Conservation (phyloP, 106 monocot genomes). For the Platanthera guangdongensis region DNA sequence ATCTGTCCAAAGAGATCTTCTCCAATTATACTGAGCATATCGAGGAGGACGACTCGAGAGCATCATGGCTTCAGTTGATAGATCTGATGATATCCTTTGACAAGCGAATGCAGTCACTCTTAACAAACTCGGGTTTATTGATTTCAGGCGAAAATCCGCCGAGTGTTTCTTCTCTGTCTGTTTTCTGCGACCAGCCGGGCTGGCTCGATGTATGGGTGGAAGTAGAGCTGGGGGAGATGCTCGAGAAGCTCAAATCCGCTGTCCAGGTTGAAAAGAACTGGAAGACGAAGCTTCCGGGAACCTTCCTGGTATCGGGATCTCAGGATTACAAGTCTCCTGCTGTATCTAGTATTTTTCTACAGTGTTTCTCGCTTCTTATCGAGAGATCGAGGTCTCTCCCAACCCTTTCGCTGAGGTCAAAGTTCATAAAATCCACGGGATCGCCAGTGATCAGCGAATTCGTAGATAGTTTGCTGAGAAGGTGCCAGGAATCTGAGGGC, state of each 20-base stretch:
- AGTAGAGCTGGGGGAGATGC: conserved; percentile 54
- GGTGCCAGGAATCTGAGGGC: conserved; percentile 95
- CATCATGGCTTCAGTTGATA: conserved; percentile 68
- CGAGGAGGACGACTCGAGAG: conserved; percentile 30
- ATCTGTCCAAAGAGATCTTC: conserved; percentile 76
- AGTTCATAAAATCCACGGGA: conserved; percentile 48
- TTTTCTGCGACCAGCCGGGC: conserved; percentile 84
- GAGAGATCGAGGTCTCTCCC: conserved; percentile 64
- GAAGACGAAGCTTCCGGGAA: conserved; percentile 39
- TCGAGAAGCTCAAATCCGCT: conserved; percentile 52
- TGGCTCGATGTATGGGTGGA: conserved; percentile 88
- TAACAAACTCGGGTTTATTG: conserved; percentile 51
- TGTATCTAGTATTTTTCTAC: conserved; percentile 37
- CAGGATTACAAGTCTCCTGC: conserved; percentile 72
- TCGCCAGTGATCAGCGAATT: conserved; percentile 48
- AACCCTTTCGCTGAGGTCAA: conserved; percentile 43
- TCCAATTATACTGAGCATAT: conserved; percentile 50
- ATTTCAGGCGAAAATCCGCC: conserved; percentile 54
- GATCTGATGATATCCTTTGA: conserved; percentile 94
- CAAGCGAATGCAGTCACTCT: conserved; percentile 56
- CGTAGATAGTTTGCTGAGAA: conserved; percentile 41
- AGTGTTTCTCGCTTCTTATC: conserved; percentile 41
- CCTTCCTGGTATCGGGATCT: conserved; percentile 30
- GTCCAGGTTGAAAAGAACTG: conserved; percentile 61
- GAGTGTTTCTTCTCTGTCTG: conserved; percentile 55